A percentile compares a stretch with the other conserved stretches of the same genome.
These are phyloP conservation scores for Solanum infundibuliforme DNA, from an alignment of 257 asterid genomes.

Conservation along the genomic window DNA sequence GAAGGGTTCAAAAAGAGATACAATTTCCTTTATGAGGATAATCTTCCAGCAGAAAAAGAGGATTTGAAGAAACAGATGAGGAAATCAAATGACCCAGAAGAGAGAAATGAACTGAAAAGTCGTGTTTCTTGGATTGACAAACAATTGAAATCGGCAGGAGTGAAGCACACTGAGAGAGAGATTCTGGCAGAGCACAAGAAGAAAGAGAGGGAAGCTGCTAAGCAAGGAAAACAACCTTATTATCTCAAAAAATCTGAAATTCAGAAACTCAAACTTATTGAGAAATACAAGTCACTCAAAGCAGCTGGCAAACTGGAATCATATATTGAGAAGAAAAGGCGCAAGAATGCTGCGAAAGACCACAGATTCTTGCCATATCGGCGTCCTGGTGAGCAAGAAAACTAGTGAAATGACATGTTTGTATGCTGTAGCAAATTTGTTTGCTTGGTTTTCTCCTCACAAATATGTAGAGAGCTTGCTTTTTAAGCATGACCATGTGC, in stretches of 20 bases:
- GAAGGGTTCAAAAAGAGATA: constrained; percentile 95
- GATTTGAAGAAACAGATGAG: not conserved
- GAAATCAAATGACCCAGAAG: not conserved
- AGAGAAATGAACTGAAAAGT: not conserved
- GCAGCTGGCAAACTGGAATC: constrained; percentile 77
- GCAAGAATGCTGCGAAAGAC: constrained; percentile 83
- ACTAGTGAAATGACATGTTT: constrained; percentile 2
- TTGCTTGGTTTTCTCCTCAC: not conserved
- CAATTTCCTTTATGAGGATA: constrained; percentile 56
- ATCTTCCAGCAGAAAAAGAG: constrained; percentile 85
- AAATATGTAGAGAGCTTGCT: not conserved
- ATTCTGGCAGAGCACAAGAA: constrained; percentile 78
- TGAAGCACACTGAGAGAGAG: constrained; percentile 55
- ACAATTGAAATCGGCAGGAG: constrained; percentile 56
- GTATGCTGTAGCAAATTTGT: not conserved
- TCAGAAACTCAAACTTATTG: constrained; percentile 50
- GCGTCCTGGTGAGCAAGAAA: constrained; percentile 33
- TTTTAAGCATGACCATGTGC: not conserved
- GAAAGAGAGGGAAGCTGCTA: constrained; percentile 93
- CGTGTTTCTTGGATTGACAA: constrained; percentile 25
- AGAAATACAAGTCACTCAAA: constrained; percentile 80
- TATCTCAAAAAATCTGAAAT: constrained; percentile 76
- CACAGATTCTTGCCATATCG: constrained; percentile 82
- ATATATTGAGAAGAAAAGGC: constrained; percentile 69
- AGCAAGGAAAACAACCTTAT: constrained; percentile 85